Conservation (phyloP, 345 rosid genomes). For the Viola odorata region DNA sequence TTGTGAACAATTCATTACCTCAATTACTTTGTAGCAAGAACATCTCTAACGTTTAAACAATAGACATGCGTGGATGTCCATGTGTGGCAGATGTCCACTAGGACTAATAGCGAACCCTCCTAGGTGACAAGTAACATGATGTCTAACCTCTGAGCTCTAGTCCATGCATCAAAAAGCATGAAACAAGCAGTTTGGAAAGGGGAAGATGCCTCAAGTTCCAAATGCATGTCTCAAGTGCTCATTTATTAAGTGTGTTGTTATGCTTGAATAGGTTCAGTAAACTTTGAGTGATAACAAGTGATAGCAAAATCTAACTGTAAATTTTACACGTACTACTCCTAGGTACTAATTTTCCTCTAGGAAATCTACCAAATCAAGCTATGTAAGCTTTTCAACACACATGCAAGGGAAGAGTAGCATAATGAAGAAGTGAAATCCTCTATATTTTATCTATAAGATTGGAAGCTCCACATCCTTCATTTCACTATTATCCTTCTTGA, state of each 20-base stretch:
- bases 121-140: background rate
- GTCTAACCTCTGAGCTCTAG: too few species aligned
- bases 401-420: too few species aligned
- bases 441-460: too few species aligned
- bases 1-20: background rate
- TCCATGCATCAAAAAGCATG: too few species aligned
- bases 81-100: background rate
- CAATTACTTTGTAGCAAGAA: background rate
- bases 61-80: conserved; percentile 4
- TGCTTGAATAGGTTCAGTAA: background rate
- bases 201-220: too few species aligned
- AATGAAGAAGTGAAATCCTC: too few species aligned
- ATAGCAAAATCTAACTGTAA: background rate
- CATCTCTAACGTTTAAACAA: background rate
- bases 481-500: background rate
- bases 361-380: conserved; percentile 1
- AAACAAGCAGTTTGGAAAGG: too few species aligned
- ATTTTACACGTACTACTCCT: background rate
- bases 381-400: background rate
- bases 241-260: background rate
- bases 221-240: too few species aligned
- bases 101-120: background rate
- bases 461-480: background rate
- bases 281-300: background rate
- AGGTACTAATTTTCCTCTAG: background rate